Conservation (phyloP, 768 basidiomycete species). For the Macrolepiota dolichaula region DNA sequence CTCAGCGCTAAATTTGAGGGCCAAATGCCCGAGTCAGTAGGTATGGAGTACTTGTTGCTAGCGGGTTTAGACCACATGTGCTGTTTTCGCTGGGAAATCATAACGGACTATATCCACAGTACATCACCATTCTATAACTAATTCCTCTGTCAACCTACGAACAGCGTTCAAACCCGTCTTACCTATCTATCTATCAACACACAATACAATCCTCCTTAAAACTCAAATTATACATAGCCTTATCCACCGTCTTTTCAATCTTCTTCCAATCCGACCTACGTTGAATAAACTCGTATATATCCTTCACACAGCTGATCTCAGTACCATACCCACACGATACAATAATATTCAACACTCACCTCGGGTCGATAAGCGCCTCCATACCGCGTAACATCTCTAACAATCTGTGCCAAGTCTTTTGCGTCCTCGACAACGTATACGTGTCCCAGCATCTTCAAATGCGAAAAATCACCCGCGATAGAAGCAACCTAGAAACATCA, state of each 20-base stretch:
- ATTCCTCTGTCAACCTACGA: no score
- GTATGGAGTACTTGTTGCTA: no score
- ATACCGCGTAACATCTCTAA: constrained; percentile 91
- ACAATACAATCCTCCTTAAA: constrained; percentile 89
- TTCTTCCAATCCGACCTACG: constrained; percentile 97
- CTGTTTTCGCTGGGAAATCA: no score
- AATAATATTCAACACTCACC: constrained; percentile 38
- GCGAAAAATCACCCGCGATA: constrained; percentile 88
- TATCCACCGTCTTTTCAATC: constrained; percentile 95
- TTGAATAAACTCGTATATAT: constrained; percentile 95
- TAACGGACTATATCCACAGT: no score
- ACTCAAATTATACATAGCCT: constrained; percentile 90
- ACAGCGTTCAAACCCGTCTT: no score
- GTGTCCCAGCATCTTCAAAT: constrained; percentile 96
- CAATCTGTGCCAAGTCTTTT: constrained; percentile 94
- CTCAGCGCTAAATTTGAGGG: no score
- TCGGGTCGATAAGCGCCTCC: constrained; percentile 94
- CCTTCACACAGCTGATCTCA: constrained; percentile 37
- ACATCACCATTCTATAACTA: no score
- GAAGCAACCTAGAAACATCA: constrained; percentile 50
- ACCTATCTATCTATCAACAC: constrained; percentile 24
- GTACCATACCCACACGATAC: background rate
- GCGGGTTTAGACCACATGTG: no score
- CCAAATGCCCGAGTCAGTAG: no score
- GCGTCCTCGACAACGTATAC: constrained; percentile 96